Base-by-base conservation (phyloP, 352 stramenopile genomes). In the Nothophytophthora sp. region DNA sequence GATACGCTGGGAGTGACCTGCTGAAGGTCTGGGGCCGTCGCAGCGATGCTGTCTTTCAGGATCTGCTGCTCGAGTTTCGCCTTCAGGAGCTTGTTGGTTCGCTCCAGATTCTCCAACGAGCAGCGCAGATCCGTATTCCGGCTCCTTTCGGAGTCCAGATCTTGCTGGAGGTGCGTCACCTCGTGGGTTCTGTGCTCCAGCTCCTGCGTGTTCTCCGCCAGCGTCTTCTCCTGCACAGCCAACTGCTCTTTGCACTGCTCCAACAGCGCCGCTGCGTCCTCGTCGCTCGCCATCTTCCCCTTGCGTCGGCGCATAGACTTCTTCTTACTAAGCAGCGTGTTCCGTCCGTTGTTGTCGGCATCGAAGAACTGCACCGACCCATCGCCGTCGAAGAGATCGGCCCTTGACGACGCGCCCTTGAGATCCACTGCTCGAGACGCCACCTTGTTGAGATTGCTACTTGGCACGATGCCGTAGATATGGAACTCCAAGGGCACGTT, bases 381-480 rank as follows among this genome's bases (percentile, higher is more conserved):
- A 23, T 35, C 39, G 0, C 46, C 33, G n/a, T 69, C 64, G 4
- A 70, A 51, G 3, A 59, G 42, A 0, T 76, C 50, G 33, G 60
- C 50, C 5, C 36, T 37, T 20, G 41, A 55, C n/a, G 37, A 37
- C 8, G 55, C 32, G 5, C 23, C 58, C 29, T 63, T 69, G 3
- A 67, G 32, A 27, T 81, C 61, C 1, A 88, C 52, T 10, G 60
- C 70, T 15, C 59, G 73, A 10, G 78, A 86, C 5, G 73, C 72
- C n/a, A 90, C 63, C 42, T 84, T 85, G 60, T 85, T 90, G 13
- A 90, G 36, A 34, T 88, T 88, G 41, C 67, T 92, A 38, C 78
- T 92, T 4, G 81, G 81, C 4, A 90, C 81, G 43, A 89, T 92
- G 3, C 81, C 78, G 34, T 70, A 90, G 5, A 90, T 63, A 6